These are phyloP conservation scores for Phialophora expanda DNA, from an alignment of 2,329 filamentous ascomycete species.

Conservation along the genomic window DNA sequence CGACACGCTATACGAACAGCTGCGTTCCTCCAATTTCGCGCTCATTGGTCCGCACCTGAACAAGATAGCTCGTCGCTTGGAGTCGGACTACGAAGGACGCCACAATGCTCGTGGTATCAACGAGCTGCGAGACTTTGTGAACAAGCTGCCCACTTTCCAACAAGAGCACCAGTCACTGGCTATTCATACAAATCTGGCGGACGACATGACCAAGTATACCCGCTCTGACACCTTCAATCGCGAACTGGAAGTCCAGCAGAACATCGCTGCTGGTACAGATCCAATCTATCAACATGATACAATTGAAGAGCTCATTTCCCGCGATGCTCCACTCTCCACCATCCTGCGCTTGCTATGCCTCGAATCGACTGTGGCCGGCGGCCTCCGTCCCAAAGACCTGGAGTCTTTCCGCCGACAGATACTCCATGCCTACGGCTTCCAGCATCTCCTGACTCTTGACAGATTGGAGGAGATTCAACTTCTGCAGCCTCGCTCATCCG, in stretches of 20 bases:
- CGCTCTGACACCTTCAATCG: conserved; percentile 87
- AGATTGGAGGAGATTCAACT: conserved; percentile 88
- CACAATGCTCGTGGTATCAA: conserved; percentile 85
- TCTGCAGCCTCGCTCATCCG: conserved; percentile 76
- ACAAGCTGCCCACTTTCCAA: conserved; percentile 87
- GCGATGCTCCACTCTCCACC: conserved; percentile 78
- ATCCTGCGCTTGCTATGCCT: conserved; percentile 86
- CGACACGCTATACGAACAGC: conserved; percentile 84
- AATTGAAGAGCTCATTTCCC: conserved; percentile 92
- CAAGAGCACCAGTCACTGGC: conserved; percentile 92
- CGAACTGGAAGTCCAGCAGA: conserved; percentile 91
- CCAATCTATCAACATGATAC: conserved; percentile 85
- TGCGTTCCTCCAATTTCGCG: conserved; percentile 92
- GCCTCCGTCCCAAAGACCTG: conserved; percentile 84
- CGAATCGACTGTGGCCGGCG: conserved; percentile 87
- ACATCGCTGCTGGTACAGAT: conserved; percentile 87
- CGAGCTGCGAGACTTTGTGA: conserved; percentile 94
- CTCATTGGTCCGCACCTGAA: conserved; percentile 89
- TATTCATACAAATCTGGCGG: conserved; percentile 86
- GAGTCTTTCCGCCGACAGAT: conserved; percentile 88
- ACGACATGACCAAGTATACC: conserved; percentile 94
- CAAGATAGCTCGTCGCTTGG: conserved; percentile 84
- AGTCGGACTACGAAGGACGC: conserved; percentile 84
- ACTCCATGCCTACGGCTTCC: conserved; percentile 90
- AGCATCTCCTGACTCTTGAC: conserved; percentile 88